Evolutionary conservation across 2,329 filamentous ascomycete species (phyloP).

Genomic region (Phaeomoniella chlamydospora): DNA sequence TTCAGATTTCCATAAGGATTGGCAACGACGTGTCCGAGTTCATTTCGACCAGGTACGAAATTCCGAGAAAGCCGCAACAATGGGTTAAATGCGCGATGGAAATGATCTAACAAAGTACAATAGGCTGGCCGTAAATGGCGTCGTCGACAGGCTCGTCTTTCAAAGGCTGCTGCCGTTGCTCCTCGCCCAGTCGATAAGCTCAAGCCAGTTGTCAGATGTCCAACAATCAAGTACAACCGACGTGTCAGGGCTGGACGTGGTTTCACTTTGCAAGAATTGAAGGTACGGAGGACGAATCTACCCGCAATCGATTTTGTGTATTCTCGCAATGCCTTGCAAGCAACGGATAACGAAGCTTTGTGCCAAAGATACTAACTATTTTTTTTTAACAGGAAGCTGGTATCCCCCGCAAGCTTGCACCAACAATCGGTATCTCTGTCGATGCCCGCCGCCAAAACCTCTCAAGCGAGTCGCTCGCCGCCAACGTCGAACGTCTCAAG

Average conservation of each 20-base stretch:
- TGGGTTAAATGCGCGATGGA: constrained; percentile 1
- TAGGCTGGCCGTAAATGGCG: constrained; percentile 93
- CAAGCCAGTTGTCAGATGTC: constrained; percentile 92
- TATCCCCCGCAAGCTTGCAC: constrained; percentile 84
- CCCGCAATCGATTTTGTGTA: constrained; percentile 5
- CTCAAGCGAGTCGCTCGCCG: constrained; percentile 82
- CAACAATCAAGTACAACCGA: constrained; percentile 98
- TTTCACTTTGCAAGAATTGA: constrained; percentile 94
- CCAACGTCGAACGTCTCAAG: constrained; percentile 95
- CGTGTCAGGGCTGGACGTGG: constrained; percentile 91
- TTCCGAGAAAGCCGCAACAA: constrained; percentile 8
- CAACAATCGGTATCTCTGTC: constrained; percentile 94
- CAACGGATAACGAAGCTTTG: too few relatives aligned
- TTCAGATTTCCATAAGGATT: constrained; percentile 97
- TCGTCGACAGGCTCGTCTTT: constrained; percentile 78
- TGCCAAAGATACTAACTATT: constrained; percentile 10
- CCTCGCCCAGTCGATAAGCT: constrained; percentile 96
- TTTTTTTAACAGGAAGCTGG: constrained; percentile 69
- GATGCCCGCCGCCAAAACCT: constrained; percentile 95
- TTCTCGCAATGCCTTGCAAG: constrained; percentile 5
- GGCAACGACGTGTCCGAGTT: constrained; percentile 96
- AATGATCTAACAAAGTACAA: constrained; percentile 21
- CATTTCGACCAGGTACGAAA: constrained; percentile 97
- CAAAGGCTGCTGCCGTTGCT: constrained; percentile 89
- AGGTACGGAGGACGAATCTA: constrained; percentile 63